A percentile compares a stretch with the other conserved stretches of the same genome.
Conservation (phyloP, 441 rosid genomes). For the Euphorbia schlechtendalii region DNA sequence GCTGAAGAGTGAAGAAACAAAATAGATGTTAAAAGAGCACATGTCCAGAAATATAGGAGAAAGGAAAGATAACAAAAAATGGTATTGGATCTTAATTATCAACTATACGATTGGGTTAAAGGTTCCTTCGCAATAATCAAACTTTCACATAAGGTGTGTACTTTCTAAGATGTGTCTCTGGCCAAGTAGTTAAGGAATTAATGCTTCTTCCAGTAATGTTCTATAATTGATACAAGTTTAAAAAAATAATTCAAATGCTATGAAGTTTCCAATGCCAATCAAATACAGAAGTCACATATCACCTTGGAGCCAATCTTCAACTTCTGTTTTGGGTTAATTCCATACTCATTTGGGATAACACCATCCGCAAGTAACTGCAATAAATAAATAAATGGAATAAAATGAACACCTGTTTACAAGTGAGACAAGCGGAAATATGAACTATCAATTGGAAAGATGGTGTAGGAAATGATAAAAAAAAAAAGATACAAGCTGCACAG, state of each 20-base stretch:
- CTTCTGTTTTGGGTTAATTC: constrained; percentile 97
- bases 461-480: no score
- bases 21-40: neutral
- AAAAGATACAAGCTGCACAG: no score
- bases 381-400: no score
- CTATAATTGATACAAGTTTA: no score
- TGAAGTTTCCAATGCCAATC: neutral
- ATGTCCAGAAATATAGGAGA: constrained; percentile 1
- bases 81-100: no score
- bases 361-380: constrained; percentile 98
- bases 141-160: neutral
- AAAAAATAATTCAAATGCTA: no score
- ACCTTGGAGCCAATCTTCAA: constrained; percentile 99
- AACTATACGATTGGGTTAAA: neutral
- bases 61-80: neutral
- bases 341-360: constrained; percentile 99
- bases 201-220: constrained; percentile 4
- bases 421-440: constrained; percentile 2
- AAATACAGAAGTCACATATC: constrained; percentile 12
- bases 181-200: neutral
- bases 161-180: neutral
- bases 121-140: neutral
- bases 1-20: neutral
- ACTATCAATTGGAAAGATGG: neutral
- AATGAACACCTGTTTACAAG: no score